Evolutionary conservation across 2,329 filamentous ascomycete species (phyloP), one percentile per base, ranked within the genome.

Genomic region (Verticillium albo-atrum): DNA sequence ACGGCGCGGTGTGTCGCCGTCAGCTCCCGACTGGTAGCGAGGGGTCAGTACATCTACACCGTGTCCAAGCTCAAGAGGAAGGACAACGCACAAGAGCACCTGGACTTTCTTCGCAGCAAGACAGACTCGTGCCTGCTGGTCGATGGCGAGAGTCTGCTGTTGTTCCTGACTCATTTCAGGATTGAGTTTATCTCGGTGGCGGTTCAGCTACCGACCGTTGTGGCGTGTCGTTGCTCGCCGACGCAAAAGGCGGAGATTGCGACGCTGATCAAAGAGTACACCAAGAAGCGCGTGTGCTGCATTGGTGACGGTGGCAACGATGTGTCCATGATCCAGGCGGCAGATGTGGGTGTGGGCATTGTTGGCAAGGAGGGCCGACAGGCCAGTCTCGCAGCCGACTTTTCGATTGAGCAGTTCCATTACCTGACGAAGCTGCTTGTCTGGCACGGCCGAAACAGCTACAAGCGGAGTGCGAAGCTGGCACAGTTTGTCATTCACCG

Each of bases 221-320:
- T 99, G 34, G 95, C 95, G 1, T 99, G 95, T 70, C 92, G 95
- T 50, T 99, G 95, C 77, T 97, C 92, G 7, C 96, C 95, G 0
- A 97, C 91, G 0, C 95, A 99, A 70, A 99, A 99, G 74, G 96
- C 95, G 50, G 94, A 98, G 68, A 84, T 99, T 42, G 95, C 96
- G 10, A 87, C 85, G 65, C 83, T 98, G 55, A 99, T 99, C 76
- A 91, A 93, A 62, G 85, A 90, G 56, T 89, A 91, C 74, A 99
- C 95, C 23, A 92, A 91, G 74, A 98, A 98, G 75, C 89, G 96
- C 15, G 91, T 98, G 17, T 97, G 93, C 76, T 98, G 95, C 71
- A 99, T 99, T 66, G 95, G 95, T 37, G 95, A 99, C 70, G 95
- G 95, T 65, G 95, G 96, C 67, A 99, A 99, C 75, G 96, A 99